Percentiles rank a stretch among this genome's conserved stretches.
These are phyloP conservation scores for Pulveroboletus sp. DNA, from an alignment of 768 basidiomycete species.

Conservation along the genomic window DNA sequence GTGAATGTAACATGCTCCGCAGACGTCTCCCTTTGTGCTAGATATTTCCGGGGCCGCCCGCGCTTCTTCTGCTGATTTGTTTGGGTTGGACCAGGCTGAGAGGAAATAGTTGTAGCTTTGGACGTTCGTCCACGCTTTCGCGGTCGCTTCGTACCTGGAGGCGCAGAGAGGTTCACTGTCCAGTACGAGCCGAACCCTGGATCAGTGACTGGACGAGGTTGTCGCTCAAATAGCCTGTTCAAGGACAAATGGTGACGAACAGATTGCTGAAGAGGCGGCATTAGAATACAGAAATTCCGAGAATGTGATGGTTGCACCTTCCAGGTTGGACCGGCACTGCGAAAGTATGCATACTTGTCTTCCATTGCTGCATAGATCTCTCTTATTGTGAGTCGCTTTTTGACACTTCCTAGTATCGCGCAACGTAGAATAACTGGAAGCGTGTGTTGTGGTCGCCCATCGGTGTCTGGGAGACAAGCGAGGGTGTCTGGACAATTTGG, in stretches of 20 bases:
- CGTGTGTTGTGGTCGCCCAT: slow-evolving; percentile 78
- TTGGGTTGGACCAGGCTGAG: slow-evolving; percentile 8
- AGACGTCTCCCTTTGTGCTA: slow-evolving; percentile 16
- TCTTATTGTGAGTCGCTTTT: slow-evolving; percentile 74
- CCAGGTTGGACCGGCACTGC: slow-evolving; percentile 79
- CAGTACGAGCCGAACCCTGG: slow-evolving; percentile 88
- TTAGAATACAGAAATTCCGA: slow-evolving; percentile 1
- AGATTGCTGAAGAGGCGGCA: slow-evolving; percentile 60
- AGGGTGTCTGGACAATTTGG: slow-evolving; percentile 77
- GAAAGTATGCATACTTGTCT: slow-evolving; percentile 79
- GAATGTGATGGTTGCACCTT: slow-evolving; percentile 50
- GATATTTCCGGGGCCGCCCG: slow-evolving; percentile 38
- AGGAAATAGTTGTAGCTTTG: slow-evolving; percentile 36
- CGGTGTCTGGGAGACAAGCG: slow-evolving; percentile 74
- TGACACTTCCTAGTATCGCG: slow-evolving; percentile 75
- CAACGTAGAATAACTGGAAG: slow-evolving; percentile 83
- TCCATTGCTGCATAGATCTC: slow-evolving; percentile 89
- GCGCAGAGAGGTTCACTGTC: slow-evolving; percentile 86
- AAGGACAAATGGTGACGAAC: slow-evolving; percentile 82
- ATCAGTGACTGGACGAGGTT: slow-evolving; percentile 78
- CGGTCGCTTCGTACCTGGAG: slow-evolving; percentile 82
- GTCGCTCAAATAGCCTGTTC: slow-evolving; percentile 79
- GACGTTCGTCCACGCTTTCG: slow-evolving; percentile 71
- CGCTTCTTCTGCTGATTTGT: slow-evolving; percentile 35
- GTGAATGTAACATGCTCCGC: slow-evolving; percentile 8